phyloP scores from a whole-genome alignment of 164 flowering plant species.

The Santalum album region DNA sequence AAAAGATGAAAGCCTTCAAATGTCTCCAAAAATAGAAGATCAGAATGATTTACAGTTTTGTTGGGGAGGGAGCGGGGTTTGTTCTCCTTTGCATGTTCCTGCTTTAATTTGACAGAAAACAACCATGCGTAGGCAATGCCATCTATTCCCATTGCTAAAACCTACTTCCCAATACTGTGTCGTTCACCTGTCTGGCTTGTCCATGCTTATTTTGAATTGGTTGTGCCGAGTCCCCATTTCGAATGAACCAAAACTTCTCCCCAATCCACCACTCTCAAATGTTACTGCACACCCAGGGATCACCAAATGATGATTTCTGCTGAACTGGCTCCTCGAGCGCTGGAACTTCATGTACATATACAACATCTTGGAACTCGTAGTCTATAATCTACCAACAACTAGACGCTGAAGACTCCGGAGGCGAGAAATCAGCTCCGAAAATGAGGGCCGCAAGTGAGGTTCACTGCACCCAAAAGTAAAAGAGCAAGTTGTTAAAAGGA shows the following conservation, averaged over 20 bases:
- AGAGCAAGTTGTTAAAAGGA: background rate
- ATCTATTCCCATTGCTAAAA: too few relatives aligned
- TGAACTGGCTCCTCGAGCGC: slow-evolving; percentile 45
- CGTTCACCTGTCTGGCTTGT: too few relatives aligned
- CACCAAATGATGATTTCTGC: slow-evolving; percentile 13
- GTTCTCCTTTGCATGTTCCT: too few relatives aligned
- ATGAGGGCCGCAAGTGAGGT: slow-evolving; percentile 74
- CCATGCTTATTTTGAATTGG: too few relatives aligned
- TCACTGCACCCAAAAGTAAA: slow-evolving; percentile 46
- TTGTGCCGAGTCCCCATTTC: slow-evolving; percentile 46
- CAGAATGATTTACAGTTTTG: too few relatives aligned
- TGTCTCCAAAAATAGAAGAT: too few relatives aligned
- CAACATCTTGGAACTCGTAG: slow-evolving; percentile 9
- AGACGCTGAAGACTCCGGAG: slow-evolving; percentile 53
- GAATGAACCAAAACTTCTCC: slow-evolving; percentile 60
- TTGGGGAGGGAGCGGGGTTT: too few relatives aligned
- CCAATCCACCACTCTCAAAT: slow-evolving; percentile 15
- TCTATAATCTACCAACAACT: slow-evolving; percentile 24
- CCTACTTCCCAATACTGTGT: too few relatives aligned
- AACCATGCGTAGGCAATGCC: too few relatives aligned
- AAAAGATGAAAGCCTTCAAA: too few relatives aligned
- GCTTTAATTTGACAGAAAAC: too few relatives aligned
- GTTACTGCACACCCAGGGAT: slow-evolving; percentile 5
- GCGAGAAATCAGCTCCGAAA: slow-evolving; percentile 65
- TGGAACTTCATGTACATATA: slow-evolving; percentile 14